Evolutionary conservation across 2,329 filamentous ascomycete genomes (phyloP).

Genomic region (Colletotrichum caudatum): DNA sequence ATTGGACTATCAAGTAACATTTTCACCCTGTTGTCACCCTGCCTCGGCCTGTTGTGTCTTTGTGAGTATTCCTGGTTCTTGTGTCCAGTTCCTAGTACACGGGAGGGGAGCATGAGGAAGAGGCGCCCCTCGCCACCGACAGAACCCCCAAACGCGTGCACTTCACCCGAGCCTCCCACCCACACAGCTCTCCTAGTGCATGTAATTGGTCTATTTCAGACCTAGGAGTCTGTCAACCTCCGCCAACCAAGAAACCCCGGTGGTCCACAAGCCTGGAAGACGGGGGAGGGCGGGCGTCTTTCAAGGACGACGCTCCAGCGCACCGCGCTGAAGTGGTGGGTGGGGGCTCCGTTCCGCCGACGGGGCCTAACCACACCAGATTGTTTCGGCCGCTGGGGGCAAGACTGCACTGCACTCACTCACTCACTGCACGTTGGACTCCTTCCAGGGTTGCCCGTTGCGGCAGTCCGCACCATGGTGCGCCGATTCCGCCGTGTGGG

Average conservation of each 20-base stretch:
- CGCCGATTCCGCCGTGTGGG: constrained; percentile 42
- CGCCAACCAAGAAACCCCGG: constrained; percentile 15
- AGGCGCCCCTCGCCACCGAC: neutral
- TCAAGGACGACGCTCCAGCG: constrained; percentile 18
- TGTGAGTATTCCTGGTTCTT: no score
- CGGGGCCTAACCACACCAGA: constrained; percentile 10
- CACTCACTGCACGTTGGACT: constrained; percentile 11
- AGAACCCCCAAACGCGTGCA: neutral
- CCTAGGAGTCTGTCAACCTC: constrained; percentile 4
- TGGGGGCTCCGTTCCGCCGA: constrained; percentile 11
- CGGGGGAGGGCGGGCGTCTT: neutral
- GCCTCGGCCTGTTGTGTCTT: neutral
- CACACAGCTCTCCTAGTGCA: neutral
- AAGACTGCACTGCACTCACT: neutral
- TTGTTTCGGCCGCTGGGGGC: constrained; percentile 14
- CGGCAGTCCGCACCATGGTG: constrained; percentile 40
- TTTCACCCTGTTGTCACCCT: neutral
- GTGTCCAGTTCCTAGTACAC: neutral
- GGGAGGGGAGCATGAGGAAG: neutral
- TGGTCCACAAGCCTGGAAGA: constrained; percentile 11
- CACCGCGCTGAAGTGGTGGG: constrained; percentile 16
- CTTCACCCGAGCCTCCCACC: constrained; percentile 2
- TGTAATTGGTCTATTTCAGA: neutral
- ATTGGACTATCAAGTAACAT: neutral
- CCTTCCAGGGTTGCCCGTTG: constrained; percentile 36